phyloP scores from a whole-genome alignment of 2,329 filamentous ascomycete genomes.

The Talaromyces sp. region DNA sequence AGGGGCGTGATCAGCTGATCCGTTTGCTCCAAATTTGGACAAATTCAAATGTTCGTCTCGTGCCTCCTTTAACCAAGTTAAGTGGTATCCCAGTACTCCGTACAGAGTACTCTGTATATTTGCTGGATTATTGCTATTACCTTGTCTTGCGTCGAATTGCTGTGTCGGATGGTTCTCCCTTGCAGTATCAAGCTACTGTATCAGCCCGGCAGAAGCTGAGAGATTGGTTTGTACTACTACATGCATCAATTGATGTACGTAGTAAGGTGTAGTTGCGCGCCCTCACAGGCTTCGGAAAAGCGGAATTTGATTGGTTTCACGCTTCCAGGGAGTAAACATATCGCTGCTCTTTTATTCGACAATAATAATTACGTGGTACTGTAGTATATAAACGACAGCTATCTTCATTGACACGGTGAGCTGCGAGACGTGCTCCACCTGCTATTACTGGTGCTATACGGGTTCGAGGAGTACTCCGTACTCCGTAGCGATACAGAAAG shows the following conservation, averaged over 20 bases:
- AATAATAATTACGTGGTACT: neutral
- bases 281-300: no score
- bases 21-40: neutral
- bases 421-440: neutral
- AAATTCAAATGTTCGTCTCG: neutral
- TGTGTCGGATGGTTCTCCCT: no score
- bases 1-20: neutral
- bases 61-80: neutral
- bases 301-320: neutral
- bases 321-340: neutral
- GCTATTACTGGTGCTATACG: neutral
- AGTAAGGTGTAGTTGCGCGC: no score
- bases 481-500: no score
- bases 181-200: no score
- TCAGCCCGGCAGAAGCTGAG: neutral
- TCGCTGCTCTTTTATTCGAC: neutral
- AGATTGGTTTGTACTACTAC: neutral
- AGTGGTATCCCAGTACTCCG: neutral
- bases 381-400: neutral
- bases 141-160: neutral
- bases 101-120: no score
- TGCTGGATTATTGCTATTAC: neutral
- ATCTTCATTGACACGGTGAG: neutral
- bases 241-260: no score
- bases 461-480: no score